These are phyloP conservation scores for Mortierella claussenii DNA, from an alignment of 192 early-diverging fungal species.

Conservation along the genomic window DNA sequence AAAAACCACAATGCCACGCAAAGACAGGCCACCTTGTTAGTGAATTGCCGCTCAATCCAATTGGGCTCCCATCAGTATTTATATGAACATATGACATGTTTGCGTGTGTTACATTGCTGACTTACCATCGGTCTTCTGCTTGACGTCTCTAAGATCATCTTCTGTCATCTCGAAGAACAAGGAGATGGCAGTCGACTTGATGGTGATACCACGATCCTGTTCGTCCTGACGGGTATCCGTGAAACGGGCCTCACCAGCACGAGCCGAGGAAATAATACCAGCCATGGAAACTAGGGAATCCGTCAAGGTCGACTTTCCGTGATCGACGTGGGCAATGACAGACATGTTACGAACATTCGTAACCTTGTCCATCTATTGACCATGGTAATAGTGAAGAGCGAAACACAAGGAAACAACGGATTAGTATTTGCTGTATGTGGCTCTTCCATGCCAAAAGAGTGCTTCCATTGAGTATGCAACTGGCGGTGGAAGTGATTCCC, in stretches of 20 bases:
- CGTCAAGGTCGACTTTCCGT: slow-evolving; percentile 96
- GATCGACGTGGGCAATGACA: slow-evolving; percentile 99
- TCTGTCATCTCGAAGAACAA: slow-evolving; percentile 95
- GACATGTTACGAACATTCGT: slow-evolving; percentile 99
- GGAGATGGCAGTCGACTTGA: slow-evolving; percentile 99
- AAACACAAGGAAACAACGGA: neutral
- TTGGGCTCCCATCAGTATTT: too few species aligned
- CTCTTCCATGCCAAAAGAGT: too few species aligned
- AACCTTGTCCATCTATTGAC: slow-evolving; percentile 71
- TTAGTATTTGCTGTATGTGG: too few species aligned
- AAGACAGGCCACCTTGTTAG: too few species aligned
- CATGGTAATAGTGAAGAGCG: neutral
- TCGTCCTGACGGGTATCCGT: slow-evolving; percentile 98
- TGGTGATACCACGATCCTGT: slow-evolving; percentile 99
- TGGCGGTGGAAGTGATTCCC: too few species aligned
- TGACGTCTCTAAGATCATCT: slow-evolving; percentile 88
- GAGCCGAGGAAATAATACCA: slow-evolving; percentile 97
- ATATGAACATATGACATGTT: neutral
- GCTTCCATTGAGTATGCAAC: too few species aligned
- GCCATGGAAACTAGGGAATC: slow-evolving; percentile 98
- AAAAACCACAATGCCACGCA: neutral
- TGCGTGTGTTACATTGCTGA: neutral
- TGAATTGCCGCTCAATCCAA: too few species aligned
- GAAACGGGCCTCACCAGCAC: slow-evolving; percentile 96
- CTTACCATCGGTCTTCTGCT: slow-evolving; percentile 85